Percentiles rank a stretch among this genome's conserved stretches.
Conservation (phyloP, 2,329 filamentous ascomycete species). For the Aspergillus felis region DNA sequence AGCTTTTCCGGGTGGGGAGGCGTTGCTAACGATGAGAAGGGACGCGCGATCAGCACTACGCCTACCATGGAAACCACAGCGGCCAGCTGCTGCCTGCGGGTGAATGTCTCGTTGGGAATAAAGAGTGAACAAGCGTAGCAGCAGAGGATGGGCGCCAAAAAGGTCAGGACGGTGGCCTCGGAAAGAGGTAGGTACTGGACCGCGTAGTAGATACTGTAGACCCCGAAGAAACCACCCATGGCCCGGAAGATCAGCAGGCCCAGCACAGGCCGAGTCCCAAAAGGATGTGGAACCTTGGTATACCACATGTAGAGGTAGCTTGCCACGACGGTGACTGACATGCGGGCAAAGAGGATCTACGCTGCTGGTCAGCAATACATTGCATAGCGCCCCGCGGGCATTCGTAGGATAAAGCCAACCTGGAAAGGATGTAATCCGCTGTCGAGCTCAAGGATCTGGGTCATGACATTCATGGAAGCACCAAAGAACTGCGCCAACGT, state of each 20-base stretch:
- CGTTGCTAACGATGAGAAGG: constrained; percentile 36
- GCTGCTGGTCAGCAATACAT: neutral
- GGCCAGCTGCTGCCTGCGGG: constrained; percentile 70
- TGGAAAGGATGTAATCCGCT: constrained; percentile 77
- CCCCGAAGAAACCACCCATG: constrained; percentile 69
- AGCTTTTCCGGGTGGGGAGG: constrained; percentile 13
- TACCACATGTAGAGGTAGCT: constrained; percentile 72
- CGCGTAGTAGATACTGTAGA: constrained; percentile 73
- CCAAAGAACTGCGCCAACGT: constrained; percentile 75
- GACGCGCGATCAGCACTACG: constrained; percentile 78
- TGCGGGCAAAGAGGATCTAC: constrained; percentile 71
- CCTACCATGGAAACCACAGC: constrained; percentile 71
- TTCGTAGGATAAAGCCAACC: constrained; percentile 26
- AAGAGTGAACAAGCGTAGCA: constrained; percentile 76
- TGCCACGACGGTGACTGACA: constrained; percentile 66
- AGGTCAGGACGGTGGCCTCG: constrained; percentile 86
- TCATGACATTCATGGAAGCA: constrained; percentile 78
- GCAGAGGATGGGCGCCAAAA: constrained; percentile 73
- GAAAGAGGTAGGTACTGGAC: constrained; percentile 76
- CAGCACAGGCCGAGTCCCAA: constrained; percentile 65
- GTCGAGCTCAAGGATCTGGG: constrained; percentile 67
- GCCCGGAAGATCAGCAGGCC: constrained; percentile 66
- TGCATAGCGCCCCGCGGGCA: neutral
- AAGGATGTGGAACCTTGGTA: constrained; percentile 61
- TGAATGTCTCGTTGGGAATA: constrained; percentile 69